These are phyloP conservation scores for Rhizophagus clarus DNA, from an alignment of 192 early-diverging fungal species.

Conservation along the genomic window DNA sequence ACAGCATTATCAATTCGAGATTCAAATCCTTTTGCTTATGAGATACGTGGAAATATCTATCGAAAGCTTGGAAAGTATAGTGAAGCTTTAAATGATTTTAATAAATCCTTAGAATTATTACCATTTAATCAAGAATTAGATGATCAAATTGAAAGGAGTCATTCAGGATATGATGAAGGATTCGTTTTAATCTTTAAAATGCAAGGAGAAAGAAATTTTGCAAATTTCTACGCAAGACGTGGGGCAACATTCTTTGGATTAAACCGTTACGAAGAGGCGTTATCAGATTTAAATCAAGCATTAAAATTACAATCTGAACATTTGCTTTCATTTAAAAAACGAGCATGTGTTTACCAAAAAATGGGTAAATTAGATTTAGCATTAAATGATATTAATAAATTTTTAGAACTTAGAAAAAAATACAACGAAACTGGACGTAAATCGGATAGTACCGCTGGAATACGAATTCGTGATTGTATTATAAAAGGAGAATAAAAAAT, in stretches of 20 bases:
- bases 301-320: not conserved
- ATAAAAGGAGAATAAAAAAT: not conserved
- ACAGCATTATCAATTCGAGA: not conserved
- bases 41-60: not conserved
- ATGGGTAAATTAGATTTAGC: not conserved
- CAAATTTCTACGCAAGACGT: not conserved
- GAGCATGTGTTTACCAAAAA: not conserved
- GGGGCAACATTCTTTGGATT: not conserved
- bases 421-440: not conserved
- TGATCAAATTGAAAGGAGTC: not conserved
- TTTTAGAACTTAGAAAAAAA: not conserved
- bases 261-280: not conserved
- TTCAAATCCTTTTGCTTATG: not conserved
- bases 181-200: not conserved
- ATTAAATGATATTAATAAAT: not conserved
- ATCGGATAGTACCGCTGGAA: not conserved
- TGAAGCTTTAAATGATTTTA: conserved; percentile 6
- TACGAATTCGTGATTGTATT: not conserved
- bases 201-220: not conserved
- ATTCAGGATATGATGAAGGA: not conserved
- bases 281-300: conserved; percentile 3
- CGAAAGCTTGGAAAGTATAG: not conserved
- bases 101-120: not conserved
- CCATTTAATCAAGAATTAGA: not conserved
- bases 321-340: not conserved